phyloP scores from a whole-genome alignment of 2,329 filamentous ascomycete genomes.

The Colletotrichum nymphaeae region DNA sequence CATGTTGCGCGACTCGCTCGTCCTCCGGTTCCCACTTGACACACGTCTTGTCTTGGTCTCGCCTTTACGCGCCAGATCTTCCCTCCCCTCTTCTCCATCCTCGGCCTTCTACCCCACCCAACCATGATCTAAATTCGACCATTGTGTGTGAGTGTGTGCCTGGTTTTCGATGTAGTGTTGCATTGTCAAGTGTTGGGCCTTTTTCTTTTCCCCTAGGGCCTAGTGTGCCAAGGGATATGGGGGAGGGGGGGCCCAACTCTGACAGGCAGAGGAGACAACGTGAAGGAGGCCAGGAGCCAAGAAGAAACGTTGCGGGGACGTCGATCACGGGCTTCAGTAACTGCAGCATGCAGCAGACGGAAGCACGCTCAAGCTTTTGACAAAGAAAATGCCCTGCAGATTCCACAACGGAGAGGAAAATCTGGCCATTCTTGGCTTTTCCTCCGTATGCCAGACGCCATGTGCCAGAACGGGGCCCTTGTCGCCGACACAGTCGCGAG shows the following conservation, averaged over 20 bases:
- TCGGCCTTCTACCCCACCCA: background rate
- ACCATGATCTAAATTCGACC: background rate
- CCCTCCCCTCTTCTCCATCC: background rate
- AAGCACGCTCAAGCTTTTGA: background rate
- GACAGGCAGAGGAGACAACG: background rate
- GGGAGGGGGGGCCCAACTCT: background rate
- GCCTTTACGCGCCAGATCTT: background rate
- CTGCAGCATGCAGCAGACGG: constrained; percentile 9
- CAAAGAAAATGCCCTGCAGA: background rate
- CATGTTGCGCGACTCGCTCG: constrained; percentile 14
- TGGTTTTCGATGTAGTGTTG: background rate
- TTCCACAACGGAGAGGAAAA: background rate
- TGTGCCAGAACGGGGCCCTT: background rate
- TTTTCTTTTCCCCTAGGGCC: background rate
- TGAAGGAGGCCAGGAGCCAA: background rate
- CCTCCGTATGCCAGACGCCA: background rate
- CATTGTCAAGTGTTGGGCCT: background rate
- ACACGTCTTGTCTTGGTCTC: constrained; percentile 33
- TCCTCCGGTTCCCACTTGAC: constrained; percentile 21
- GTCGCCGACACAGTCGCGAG: background rate
- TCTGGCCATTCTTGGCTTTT: constrained; percentile 12
- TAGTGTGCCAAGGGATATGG: background rate
- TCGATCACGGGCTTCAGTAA: constrained; percentile 28
- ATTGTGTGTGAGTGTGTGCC: background rate
- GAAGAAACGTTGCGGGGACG: constrained; percentile 21